A percentile compares a stretch with the other conserved stretches of the same genome.
Conservation (phyloP, 2,329 filamentous ascomycete species). For the Corynespora cassiicola region DNA sequence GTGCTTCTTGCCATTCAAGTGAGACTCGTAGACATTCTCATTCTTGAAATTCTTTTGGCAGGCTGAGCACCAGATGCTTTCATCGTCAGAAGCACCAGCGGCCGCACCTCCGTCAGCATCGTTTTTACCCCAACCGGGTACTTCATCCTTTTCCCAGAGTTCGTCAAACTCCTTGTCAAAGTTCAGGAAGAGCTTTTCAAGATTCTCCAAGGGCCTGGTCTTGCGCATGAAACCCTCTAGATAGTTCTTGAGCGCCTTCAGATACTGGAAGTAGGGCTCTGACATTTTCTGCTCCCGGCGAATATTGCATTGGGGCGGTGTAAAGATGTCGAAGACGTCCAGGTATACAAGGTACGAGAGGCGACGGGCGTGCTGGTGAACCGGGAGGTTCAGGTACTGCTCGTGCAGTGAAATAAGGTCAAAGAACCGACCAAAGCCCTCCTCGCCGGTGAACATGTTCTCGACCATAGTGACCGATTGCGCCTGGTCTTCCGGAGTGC, state of each 20-base stretch:
- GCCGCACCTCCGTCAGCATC: constrained; percentile 44
- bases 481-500: constrained; percentile 65
- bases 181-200: constrained; percentile 75
- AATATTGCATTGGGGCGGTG: constrained; percentile 73
- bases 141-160: constrained; percentile 79
- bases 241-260: constrained; percentile 80
- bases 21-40: constrained; percentile 89
- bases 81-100: constrained; percentile 60
- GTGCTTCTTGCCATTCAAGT: constrained; percentile 91
- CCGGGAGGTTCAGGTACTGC: constrained; percentile 85
- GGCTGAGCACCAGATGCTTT: constrained; percentile 86
- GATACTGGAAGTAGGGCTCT: constrained; percentile 90
- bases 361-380: constrained; percentile 70
- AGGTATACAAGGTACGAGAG: constrained; percentile 92
- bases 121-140: constrained; percentile 77
- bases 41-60: constrained; percentile 97
- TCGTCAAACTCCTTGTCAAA: constrained; percentile 87
- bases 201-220: constrained; percentile 83
- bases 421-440: constrained; percentile 90
- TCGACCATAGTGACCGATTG: constrained; percentile 76
- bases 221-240: constrained; percentile 87
- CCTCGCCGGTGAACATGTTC: constrained; percentile 93
- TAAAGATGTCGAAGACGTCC: constrained; percentile 87
- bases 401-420: constrained; percentile 87
- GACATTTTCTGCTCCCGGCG: constrained; percentile 86